Evolutionary conservation across 441 rosid genomes (phyloP), one percentile per base, ranked within the genome.

Genomic region (Macaranga tanarius): DNA sequence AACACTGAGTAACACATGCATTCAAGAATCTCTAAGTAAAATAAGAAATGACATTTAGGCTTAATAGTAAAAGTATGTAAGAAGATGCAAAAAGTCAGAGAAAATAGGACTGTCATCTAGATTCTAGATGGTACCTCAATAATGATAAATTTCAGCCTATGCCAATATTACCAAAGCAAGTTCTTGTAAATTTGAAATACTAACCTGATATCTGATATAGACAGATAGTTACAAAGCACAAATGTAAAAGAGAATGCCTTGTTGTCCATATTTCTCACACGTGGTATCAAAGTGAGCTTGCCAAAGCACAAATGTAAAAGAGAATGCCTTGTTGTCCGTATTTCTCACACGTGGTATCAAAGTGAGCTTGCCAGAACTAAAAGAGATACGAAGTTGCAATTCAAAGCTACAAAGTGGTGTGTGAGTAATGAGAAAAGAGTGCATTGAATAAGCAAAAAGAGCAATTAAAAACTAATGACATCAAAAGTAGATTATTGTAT

Each of bases 191-290:
- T 74, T 56, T 59, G 67, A 20, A 42, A 70, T 62, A 69, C 81
- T 75, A 78, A 93, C 99, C 94, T 91, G 87, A 93, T 90, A 77
- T 95, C 97, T 15, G 98, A 91, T 69, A 95, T 94, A 72, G 90
- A 84, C 77, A 95, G 86, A 82, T 91, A 93, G 82, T 95, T 90
- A 73, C 92, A 92, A 76, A 92, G 85, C 3, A 97, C 97, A 79
- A 92, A 93, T 50, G 97, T 92, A 83, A 92, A 95, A 0, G 96
- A 76, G 78, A 93, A 93, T 20, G 91, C 91, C 86, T 85, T 95
- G 75, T 87, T n/a, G n/a, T n/a, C n/a, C n/a, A n/a, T n/a, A n/a
- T n/a, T n/a, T n/a, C n/a, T n/a, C n/a, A n/a, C n/a, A n/a, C n/a
- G n/a, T n/a, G n/a, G n/a, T n/a, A n/a, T n/a, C n/a, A n/a, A n/a